Conservation (phyloP, 805 yeast genomes). For the Nakazawaea peltata region DNA sequence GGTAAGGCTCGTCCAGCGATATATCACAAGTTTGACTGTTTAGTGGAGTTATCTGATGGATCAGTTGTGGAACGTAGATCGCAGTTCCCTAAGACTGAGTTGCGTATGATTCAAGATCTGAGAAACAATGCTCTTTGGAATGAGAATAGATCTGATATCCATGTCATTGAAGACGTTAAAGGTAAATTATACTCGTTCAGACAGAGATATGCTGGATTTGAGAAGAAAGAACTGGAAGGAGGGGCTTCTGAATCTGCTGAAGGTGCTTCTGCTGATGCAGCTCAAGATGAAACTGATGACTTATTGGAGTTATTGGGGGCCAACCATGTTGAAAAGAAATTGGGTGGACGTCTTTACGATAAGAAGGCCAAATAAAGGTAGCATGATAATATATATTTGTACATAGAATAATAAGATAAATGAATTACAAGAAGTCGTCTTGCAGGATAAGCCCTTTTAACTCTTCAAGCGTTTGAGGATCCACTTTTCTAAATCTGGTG, state of each 20-base stretch:
- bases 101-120: constrained; percentile 82
- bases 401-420: neutral
- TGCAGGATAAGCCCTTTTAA: constrained; percentile 33
- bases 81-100: constrained; percentile 81
- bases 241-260: constrained; percentile 15
- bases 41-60: constrained; percentile 91
- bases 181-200: constrained; percentile 75
- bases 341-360: constrained; percentile 21
- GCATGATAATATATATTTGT: neutral
- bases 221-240: constrained; percentile 17
- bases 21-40: constrained; percentile 80
- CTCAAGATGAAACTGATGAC: constrained; percentile 27
- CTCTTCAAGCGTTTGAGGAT: constrained; percentile 25
- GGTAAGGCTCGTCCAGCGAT: constrained; percentile 94
- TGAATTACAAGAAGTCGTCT: constrained; percentile 12
- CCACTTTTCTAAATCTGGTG: constrained; percentile 26
- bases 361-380: constrained; percentile 4
- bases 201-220: constrained; percentile 51
- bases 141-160: constrained; percentile 71
- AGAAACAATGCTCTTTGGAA: constrained; percentile 87
- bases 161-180: constrained; percentile 67
- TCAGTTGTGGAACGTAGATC: constrained; percentile 79
- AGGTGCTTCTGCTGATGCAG: constrained; percentile 7
- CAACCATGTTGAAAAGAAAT: constrained; percentile 24
- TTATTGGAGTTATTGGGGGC: constrained; percentile 54